Percentiles rank a stretch among this genome's conserved stretches.
Conservation (phyloP, 129 eudicot species). For the Helianthus annuus region DNA sequence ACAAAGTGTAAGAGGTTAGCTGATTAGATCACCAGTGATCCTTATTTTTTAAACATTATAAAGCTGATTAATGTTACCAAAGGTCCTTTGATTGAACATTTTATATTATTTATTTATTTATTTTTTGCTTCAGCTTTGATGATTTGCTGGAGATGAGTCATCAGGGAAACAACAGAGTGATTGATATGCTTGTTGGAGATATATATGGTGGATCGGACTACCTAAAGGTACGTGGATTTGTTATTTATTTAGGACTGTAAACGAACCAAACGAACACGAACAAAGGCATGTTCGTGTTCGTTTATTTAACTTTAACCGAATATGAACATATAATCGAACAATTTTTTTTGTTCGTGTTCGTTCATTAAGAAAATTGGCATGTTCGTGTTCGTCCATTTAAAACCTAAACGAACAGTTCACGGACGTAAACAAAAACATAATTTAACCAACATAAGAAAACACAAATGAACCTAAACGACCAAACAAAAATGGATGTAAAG, state of each 20-base stretch:
- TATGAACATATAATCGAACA: too few species aligned
- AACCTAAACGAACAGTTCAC: too few species aligned
- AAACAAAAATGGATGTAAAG: too few species aligned
- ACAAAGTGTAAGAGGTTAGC: slow-evolving; percentile 88
- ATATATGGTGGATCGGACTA: slow-evolving; percentile 93
- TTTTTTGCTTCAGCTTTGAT: slow-evolving; percentile 65
- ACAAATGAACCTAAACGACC: too few species aligned
- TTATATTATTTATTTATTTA: slow-evolving; percentile 4
- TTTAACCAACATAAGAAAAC: too few species aligned
- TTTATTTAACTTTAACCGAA: too few species aligned
- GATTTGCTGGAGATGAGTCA: slow-evolving; percentile 91
- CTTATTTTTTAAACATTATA: not conserved
- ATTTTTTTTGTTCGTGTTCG: too few species aligned
- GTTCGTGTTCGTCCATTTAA: too few species aligned
- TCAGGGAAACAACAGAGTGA: slow-evolving; percentile 81
- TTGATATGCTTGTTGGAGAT: slow-evolving; percentile 99
- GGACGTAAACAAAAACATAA: too few species aligned
- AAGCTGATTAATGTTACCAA: not conserved
- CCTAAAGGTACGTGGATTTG: slow-evolving; percentile 55
- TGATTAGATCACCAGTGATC: not conserved
- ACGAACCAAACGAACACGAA: too few species aligned
- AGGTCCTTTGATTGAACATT: not conserved
- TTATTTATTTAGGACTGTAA: not conserved
- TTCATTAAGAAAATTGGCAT: too few species aligned
- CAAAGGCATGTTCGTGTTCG: too few species aligned